These are phyloP conservation scores for Dryadomyces quercus-mongolicae DNA, from an alignment of 2,329 filamentous ascomycete genomes.

Conservation along the genomic window DNA sequence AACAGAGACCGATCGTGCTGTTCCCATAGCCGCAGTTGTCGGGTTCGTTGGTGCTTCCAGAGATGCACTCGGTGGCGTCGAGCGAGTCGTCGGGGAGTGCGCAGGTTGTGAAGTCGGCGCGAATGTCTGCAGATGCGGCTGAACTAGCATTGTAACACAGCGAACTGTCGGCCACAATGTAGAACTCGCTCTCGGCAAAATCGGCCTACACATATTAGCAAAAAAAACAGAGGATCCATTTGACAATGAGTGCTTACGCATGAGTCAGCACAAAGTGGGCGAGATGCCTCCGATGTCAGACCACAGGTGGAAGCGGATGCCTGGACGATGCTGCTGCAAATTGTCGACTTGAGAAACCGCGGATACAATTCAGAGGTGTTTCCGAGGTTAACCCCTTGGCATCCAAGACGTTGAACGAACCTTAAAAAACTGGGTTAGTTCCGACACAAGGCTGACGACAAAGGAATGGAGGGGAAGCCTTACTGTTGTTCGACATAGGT, in stretches of 20 bases:
- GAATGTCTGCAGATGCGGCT: conserved; percentile 63
- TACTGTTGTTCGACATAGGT: conserved; percentile 71
- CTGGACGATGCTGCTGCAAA: conserved; percentile 91
- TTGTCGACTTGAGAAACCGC: conserved; percentile 78
- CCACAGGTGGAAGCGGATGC: conserved; percentile 64
- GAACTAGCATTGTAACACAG: conserved; percentile 57
- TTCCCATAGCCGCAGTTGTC: conserved; percentile 75
- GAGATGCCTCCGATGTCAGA: conserved; percentile 49
- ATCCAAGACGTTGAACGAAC: conserved; percentile 73
- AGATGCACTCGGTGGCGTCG: conserved; percentile 58
- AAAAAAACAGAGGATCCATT: neutral
- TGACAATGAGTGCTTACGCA: conserved; percentile 46
- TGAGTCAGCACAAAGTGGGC: conserved; percentile 76
- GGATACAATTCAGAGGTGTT: conserved; percentile 80
- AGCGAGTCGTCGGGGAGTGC: conserved; percentile 71
- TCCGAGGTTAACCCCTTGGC: conserved; percentile 60
- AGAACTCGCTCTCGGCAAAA: conserved; percentile 79
- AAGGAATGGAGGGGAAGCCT: conserved; percentile 17
- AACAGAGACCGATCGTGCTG: conserved; percentile 65
- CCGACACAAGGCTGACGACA: neutral
- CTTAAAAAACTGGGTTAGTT: conserved; percentile 29
- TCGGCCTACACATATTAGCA: conserved; percentile 43
- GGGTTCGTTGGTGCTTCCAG: conserved; percentile 67
- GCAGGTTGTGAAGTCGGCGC: conserved; percentile 87
- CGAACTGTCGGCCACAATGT: conserved; percentile 60